These are phyloP conservation scores for Scenedesmus sp. DNA, from an alignment of 163 green algal species.

Conservation along the genomic window DNA sequence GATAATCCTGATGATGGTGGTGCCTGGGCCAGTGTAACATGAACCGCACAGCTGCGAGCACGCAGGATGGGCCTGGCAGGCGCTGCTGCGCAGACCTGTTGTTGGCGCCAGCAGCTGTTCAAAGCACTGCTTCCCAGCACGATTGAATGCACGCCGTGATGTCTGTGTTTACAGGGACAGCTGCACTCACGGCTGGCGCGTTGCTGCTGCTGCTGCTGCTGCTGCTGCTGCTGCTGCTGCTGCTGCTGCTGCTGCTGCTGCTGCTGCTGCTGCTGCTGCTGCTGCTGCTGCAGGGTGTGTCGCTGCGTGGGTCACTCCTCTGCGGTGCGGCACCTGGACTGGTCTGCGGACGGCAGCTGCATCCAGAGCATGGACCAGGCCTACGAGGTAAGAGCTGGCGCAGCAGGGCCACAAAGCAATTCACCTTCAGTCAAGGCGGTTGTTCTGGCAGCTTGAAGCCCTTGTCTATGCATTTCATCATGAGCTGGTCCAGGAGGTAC, in stretches of 20 bases:
- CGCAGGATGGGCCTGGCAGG: background rate
- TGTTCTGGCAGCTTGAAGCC: too few relatives aligned
- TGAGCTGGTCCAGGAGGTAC: too few relatives aligned
- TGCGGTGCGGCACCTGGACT: conserved; percentile 73
- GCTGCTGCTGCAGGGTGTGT: background rate
- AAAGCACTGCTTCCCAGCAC: background rate
- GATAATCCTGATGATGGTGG: too few relatives aligned
- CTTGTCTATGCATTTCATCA: too few relatives aligned
- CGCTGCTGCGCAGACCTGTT: background rate
- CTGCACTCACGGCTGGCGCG: conserved; percentile 47
- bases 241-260: conserved; percentile 15
- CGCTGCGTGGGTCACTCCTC: conserved; percentile 70
- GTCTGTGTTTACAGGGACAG: background rate
- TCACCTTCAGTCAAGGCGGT: too few relatives aligned
- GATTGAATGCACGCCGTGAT: background rate
- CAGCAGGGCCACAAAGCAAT: too few relatives aligned
- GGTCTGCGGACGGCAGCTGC: conserved; percentile 61
- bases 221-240: background rate
- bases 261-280: background rate
- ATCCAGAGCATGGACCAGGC: conserved; percentile 72
- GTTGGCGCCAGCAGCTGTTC: background rate
- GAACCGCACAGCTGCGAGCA: too few relatives aligned
- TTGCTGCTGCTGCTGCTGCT: background rate
- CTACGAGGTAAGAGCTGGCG: conserved; percentile 63
- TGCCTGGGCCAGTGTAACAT: too few relatives aligned